A percentile compares a stretch with the other conserved stretches of the same genome.
Evolutionary conservation across 2,329 filamentous ascomycete genomes (phyloP).

Genomic region (Colletotrichum sp.): DNA sequence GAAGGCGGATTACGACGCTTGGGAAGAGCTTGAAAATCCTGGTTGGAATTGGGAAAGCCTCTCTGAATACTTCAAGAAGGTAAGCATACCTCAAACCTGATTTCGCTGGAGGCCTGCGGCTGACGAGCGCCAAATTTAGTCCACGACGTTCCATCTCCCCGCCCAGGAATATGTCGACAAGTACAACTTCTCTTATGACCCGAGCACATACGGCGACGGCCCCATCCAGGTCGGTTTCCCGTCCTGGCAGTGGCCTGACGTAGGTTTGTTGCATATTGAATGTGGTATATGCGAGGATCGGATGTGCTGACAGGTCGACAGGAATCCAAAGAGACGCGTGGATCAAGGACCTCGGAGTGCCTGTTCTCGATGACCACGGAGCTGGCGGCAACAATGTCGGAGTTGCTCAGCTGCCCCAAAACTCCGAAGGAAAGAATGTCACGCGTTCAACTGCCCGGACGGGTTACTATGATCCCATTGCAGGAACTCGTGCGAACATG

Average conservation of each 20-base stretch:
- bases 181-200: slow-evolving; percentile 24
- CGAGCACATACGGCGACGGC: slow-evolving; percentile 25
- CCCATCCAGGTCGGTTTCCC: slow-evolving; percentile 26
- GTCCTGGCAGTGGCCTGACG: slow-evolving; percentile 27
- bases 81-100: slow-evolving; percentile 18
- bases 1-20: slow-evolving; percentile 44
- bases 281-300: accelerated
- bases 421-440: slow-evolving; percentile 42
- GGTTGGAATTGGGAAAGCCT: slow-evolving; percentile 51
- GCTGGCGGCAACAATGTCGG: slow-evolving; percentile 21
- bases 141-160: slow-evolving; percentile 30
- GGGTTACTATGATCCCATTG: slow-evolving; percentile 35
- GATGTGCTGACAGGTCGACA: neutral
- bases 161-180: slow-evolving; percentile 29
- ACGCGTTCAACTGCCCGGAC: slow-evolving; percentile 35
- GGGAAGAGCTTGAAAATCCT: slow-evolving; percentile 44
- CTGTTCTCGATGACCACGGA: slow-evolving; percentile 17
- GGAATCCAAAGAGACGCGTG: slow-evolving; percentile 10
- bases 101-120: neutral
- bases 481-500: slow-evolving; percentile 38
- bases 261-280: neutral
- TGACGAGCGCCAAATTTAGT: slow-evolving; percentile 22
- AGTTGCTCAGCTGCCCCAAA: slow-evolving; percentile 31
- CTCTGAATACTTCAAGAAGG: slow-evolving; percentile 50
- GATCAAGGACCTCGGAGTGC: slow-evolving; percentile 16